Evolutionary conservation across 1,284 basidiomycete genomes (phyloP).

Genomic region (Ceratobasidium sp.): DNA sequence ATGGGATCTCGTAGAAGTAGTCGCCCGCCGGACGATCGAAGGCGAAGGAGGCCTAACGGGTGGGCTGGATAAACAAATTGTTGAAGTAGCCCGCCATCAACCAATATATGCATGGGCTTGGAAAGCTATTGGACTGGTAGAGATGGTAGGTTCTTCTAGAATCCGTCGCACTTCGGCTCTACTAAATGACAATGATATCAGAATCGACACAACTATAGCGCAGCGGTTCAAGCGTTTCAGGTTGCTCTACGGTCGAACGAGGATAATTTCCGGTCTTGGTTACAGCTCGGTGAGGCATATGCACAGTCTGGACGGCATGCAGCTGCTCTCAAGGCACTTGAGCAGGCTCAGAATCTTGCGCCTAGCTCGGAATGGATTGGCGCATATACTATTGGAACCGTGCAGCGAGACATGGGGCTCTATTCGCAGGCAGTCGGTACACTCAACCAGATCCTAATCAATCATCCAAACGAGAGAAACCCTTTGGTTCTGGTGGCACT

Average conservation of each 20-base stretch:
- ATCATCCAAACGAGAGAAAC: conserved; percentile 64
- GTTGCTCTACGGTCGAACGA: conserved; percentile 84
- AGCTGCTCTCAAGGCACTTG: conserved; percentile 90
- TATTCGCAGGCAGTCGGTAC: conserved; percentile 78
- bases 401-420: conserved; percentile 82
- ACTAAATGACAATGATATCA: conserved; percentile 52
- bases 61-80: conserved; percentile 60
- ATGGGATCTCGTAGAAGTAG: conserved; percentile 95
- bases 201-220: conserved; percentile 78
- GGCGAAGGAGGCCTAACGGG: conserved; percentile 86
- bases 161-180: neutral
- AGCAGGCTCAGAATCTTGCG: conserved; percentile 73
- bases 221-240: conserved; percentile 89
- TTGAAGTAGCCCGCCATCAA: conserved; percentile 61
- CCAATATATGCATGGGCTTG: conserved; percentile 96
- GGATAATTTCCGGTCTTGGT: conserved; percentile 84
- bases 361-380: conserved; percentile 84
- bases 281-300: conserved; percentile 93
- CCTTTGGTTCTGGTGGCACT: conserved; percentile 79
- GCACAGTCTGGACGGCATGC: conserved; percentile 86
- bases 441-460: conserved; percentile 68
- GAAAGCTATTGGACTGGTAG: conserved; percentile 95
- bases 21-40: conserved; percentile 91
- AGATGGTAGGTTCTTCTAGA: conserved; percentile 72
- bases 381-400: conserved; percentile 85